These are phyloP conservation scores for Peniophora sp. DNA, from an alignment of 1,284 basidiomycete genomes.

Conservation along the genomic window DNA sequence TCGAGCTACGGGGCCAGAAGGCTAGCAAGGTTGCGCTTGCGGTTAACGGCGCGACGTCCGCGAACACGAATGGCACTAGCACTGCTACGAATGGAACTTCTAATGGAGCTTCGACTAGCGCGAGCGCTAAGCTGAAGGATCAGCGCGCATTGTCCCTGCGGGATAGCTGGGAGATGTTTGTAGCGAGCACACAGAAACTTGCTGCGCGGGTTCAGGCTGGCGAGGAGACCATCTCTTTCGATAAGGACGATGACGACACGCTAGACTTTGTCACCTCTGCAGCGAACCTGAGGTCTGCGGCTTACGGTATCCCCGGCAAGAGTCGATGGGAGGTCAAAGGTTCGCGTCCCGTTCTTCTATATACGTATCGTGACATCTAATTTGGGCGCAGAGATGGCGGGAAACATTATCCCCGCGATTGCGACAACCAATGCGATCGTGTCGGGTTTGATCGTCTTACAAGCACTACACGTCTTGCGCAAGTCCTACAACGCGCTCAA, in stretches of 20 bases:
- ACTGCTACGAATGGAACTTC: slow-evolving; percentile 5
- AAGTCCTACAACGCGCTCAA: slow-evolving; percentile 51
- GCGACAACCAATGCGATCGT: slow-evolving; percentile 98
- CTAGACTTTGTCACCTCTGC: slow-evolving; percentile 95
- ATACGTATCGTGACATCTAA: not conserved
- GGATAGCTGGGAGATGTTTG: slow-evolving; percentile 78
- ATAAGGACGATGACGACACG: slow-evolving; percentile 97
- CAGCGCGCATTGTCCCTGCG: slow-evolving; percentile 68
- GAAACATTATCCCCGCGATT: slow-evolving; percentile 98
- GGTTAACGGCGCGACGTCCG: slow-evolving; percentile 14
- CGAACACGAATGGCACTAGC: slow-evolving; percentile 13
- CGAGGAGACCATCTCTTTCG: slow-evolving; percentile 81
- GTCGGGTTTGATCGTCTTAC: slow-evolving; percentile 89
- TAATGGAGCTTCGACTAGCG: slow-evolving; percentile 7
- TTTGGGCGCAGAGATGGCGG: slow-evolving; percentile 85
- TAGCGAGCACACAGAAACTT: slow-evolving; percentile 70
- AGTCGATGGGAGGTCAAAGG: slow-evolving; percentile 97
- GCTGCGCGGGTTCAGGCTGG: slow-evolving; percentile 67
- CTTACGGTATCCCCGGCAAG: slow-evolving; percentile 85
- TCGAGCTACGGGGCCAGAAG: slow-evolving; percentile 31
- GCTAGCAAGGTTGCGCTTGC: slow-evolving; percentile 6
- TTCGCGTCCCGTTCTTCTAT: slow-evolving; percentile 19
- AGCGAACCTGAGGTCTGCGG: slow-evolving; percentile 85
- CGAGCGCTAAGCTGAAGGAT: slow-evolving; percentile 57
- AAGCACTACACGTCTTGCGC: slow-evolving; percentile 78